Evolutionary conservation across 805 yeast species (phyloP), one percentile per base, ranked within the genome.

Genomic region (Saccharomycopsis guyanensis): DNA sequence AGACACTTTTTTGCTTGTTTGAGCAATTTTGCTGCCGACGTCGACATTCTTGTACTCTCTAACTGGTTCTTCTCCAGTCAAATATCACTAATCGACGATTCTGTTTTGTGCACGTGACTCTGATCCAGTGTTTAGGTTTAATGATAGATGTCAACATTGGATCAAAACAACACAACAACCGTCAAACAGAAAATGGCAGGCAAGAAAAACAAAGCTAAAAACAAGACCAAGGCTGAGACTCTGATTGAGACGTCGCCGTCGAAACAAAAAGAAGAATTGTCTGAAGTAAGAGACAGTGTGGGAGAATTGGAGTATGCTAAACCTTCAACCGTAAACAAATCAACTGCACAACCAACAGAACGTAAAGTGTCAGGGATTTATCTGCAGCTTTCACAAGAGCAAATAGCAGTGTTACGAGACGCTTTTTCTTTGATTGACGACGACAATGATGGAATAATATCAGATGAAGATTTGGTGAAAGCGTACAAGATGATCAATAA

Each of bases 341-440:
- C 19, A 5, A 33, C 7, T 18, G 18, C 37, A 7, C 37, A 8
- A 34, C n/a, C n/a, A n/a, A n/a, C n/a, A n/a, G 43, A 40, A 15
- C 38, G 53, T 4, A 47, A 50, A 32, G 53, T 51, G 5, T 46
- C 52, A 12, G 54, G 52, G 3, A 34, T 51, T 1, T 51, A 51
- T 31, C 46, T 64, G 39, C 68, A 66, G 50, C 71, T 86, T 16
- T 70, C 80, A 3, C 72, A 76, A 45, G 78, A 71, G 29, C 86
- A 85, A 57, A 76, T 86, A 22, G 67, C 76, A 13, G 81, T 75
- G 53, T 68, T 84, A 46, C 72, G 85, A 47, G 83, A 85, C 54
- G 79, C 93, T 1, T 89, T 88, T 61, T 78, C 85, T 24, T 61
- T 86, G 55, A 76, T 89, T 5, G 96, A 89, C 58, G 82, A 82